These are phyloP conservation scores for Sclerotinia sclerotiorum DNA, from an alignment of 2,329 filamentous ascomycete genomes.

Conservation along the genomic window DNA sequence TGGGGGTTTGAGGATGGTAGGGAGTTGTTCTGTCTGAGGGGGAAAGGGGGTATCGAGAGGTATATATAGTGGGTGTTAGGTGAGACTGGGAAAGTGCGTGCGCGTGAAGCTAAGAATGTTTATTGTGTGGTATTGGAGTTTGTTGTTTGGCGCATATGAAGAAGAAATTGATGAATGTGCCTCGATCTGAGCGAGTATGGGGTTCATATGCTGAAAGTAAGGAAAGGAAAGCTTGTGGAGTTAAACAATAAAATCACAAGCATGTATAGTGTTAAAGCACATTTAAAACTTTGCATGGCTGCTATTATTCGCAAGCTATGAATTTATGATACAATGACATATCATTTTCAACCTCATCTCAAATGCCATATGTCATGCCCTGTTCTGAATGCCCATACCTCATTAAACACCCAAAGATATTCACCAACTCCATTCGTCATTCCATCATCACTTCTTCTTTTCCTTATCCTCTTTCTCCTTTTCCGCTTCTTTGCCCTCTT, in stretches of 20 bases:
- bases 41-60: neutral
- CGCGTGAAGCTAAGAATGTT: no score
- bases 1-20: slow-evolving; percentile 44
- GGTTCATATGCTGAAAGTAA: neutral
- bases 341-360: slow-evolving; percentile 23
- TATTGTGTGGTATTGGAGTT: neutral
- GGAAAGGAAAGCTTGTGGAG: neutral
- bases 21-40: neutral
- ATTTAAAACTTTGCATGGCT: slow-evolving; percentile 18
- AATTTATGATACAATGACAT: slow-evolving; percentile 42
- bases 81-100: neutral
- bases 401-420: slow-evolving; percentile 32
- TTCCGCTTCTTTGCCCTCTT: slow-evolving; percentile 50
- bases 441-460: slow-evolving; percentile 46
- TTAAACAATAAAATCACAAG: neutral
- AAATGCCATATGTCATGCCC: slow-evolving; percentile 15
- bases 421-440: slow-evolving; percentile 30
- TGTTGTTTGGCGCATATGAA: neutral
- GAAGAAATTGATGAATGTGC: neutral
- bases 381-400: slow-evolving; percentile 27
- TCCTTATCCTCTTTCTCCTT: slow-evolving; percentile 58
- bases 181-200: neutral
- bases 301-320: slow-evolving; percentile 35
- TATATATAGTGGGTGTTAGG: slow-evolving; percentile 44
- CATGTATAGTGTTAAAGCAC: neutral